Conservation (phyloP, 2,329 filamentous ascomycete genomes). For the Epichloe baconii region DNA sequence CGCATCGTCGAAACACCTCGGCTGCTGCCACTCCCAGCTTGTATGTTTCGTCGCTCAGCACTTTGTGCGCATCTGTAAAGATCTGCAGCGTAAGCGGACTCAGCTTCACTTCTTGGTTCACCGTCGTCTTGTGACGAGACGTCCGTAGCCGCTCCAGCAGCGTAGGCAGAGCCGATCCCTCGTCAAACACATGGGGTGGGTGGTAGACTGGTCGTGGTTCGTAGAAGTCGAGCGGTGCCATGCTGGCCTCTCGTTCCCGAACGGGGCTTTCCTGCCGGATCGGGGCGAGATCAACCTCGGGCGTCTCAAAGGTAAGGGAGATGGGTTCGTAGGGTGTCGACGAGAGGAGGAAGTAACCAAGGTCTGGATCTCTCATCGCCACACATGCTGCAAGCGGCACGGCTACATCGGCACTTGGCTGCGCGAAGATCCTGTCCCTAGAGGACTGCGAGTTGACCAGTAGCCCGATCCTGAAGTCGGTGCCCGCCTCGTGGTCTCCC, state of each 20-base stretch:
- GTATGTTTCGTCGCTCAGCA: conserved; percentile 57
- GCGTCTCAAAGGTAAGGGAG: conserved; percentile 44
- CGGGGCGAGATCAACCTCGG: conserved; percentile 37
- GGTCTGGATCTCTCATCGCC: conserved; percentile 45
- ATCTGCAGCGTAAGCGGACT: conserved; percentile 58
- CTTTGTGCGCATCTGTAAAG: conserved; percentile 59
- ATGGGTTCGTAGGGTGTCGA: conserved; percentile 45
- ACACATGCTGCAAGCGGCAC: conserved; percentile 40
- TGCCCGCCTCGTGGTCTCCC: conserved; percentile 41
- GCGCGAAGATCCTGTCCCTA: conserved; percentile 44
- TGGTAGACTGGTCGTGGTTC: conserved; percentile 56
- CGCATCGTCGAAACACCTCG: conserved; percentile 59
- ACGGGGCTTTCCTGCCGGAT: conserved; percentile 29
- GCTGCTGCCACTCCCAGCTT: conserved; percentile 55
- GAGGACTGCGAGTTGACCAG: conserved; percentile 45
- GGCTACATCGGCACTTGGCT: conserved; percentile 31
- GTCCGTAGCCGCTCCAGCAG: conserved; percentile 45
- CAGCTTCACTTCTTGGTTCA: conserved; percentile 56
- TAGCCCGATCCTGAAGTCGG: conserved; percentile 48
- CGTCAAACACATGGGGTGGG: conserved; percentile 46
- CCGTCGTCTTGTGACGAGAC: conserved; percentile 44
- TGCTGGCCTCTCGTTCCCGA: conserved; percentile 28
- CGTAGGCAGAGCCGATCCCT: conserved; percentile 39
- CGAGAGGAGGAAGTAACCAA: conserved; percentile 51
- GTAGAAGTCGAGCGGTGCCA: conserved; percentile 37